Evolutionary conservation across 169 alveolate species (phyloP).

Genomic region (Plasmodium gonderi): DNA sequence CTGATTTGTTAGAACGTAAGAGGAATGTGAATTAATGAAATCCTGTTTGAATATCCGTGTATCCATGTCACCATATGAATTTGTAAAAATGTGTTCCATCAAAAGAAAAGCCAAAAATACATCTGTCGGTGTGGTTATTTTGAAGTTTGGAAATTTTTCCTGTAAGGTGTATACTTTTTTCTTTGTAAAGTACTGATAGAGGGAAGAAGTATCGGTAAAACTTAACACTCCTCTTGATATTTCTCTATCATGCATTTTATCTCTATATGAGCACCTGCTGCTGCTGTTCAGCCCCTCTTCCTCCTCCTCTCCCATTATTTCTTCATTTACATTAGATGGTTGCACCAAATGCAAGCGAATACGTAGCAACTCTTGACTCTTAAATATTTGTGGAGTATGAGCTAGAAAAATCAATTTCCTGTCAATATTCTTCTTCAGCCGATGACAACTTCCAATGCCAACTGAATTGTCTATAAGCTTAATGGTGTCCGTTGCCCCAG

Average conservation of each 20-base stretch:
- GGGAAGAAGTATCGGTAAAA: conserved; percentile 48
- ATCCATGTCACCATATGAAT: not conserved
- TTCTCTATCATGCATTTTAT: too few species aligned
- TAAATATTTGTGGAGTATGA: conserved; percentile 62
- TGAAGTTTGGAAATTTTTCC: conserved; percentile 23
- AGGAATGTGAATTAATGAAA: conserved; percentile 11
- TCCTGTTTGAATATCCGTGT: conserved; percentile 12
- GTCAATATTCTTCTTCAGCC: conserved; percentile 2
- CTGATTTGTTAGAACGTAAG: conserved; percentile 8
- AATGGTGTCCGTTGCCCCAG: conserved; percentile 39
- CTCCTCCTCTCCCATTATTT: too few species aligned
- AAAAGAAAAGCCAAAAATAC: conserved; percentile 23
- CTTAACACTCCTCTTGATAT: too few species aligned
- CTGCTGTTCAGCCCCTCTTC: too few species aligned
- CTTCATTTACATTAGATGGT: not conserved
- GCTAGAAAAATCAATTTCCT: conserved; percentile 23
- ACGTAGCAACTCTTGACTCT: conserved; percentile 7
- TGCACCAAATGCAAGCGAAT: not conserved
- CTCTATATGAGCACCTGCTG: too few species aligned
- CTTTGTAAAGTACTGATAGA: conserved; percentile 16
- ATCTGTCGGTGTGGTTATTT: conserved; percentile 47
- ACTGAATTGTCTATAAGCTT: not conserved
- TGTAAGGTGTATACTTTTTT: conserved; percentile 25
- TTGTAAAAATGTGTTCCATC: conserved; percentile 10
- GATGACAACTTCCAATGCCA: not conserved